Evolutionary conservation across 768 basidiomycete species (phyloP).

Genomic region (Psilocybe subaeruginosa): DNA sequence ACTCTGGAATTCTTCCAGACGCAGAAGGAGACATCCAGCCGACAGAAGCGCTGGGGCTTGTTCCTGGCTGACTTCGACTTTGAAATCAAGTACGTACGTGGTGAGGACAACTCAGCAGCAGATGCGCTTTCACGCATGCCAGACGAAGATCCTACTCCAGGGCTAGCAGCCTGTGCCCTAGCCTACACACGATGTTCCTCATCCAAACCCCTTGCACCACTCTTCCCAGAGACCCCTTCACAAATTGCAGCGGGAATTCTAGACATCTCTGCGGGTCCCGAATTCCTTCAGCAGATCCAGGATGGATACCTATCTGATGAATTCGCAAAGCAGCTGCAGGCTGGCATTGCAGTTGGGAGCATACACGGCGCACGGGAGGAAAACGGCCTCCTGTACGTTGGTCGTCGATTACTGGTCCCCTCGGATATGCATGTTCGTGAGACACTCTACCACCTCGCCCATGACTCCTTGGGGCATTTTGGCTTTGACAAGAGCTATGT

Average conservation of each 20-base stretch:
- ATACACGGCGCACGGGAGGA: neutral
- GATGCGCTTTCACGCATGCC: slow-evolving; percentile 37
- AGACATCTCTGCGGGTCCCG: neutral
- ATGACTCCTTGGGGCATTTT: slow-evolving; percentile 35
- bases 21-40: slow-evolving; percentile 31
- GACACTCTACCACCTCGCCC: slow-evolving; percentile 27
- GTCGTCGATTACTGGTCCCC: slow-evolving; percentile 24
- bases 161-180: slow-evolving; percentile 2
- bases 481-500: slow-evolving; percentile 35
- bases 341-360: neutral
- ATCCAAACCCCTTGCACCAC: neutral
- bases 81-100: slow-evolving; percentile 35
- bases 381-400: slow-evolving; percentile 27
- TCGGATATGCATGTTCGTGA: slow-evolving; percentile 21
- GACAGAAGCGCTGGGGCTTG: slow-evolving; percentile 35
- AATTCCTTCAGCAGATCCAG: neutral
- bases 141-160: neutral
- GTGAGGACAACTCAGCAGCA: slow-evolving; percentile 34
- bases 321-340: neutral
- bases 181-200: neutral
- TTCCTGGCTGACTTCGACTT: slow-evolving; percentile 37
- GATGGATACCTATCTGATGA: neutral
- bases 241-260: neutral
- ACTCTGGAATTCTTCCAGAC: slow-evolving; percentile 33
- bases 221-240: no score